Evolutionary conservation across 1,284 basidiomycete genomes (phyloP).

Genomic region (Fistulina hepatica): DNA sequence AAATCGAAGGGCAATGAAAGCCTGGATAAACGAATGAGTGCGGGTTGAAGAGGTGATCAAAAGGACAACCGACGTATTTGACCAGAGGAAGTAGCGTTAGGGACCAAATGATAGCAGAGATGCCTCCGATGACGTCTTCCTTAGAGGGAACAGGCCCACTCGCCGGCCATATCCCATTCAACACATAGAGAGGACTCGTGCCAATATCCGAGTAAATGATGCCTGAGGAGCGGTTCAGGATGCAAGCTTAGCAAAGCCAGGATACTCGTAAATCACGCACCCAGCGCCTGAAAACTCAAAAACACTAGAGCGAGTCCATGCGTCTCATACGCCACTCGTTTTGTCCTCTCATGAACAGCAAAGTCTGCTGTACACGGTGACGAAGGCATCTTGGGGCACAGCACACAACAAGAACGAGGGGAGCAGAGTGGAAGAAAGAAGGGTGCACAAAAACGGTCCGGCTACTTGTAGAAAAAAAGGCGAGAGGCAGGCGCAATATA

Average conservation of each 20-base stretch:
- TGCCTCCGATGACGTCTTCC: slow-evolving; percentile 52
- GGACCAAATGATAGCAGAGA: slow-evolving; percentile 55
- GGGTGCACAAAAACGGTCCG: too few relatives aligned
- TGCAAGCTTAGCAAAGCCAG: background rate
- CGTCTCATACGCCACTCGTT: background rate
- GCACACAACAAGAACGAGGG: too few relatives aligned
- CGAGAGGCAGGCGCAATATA: too few relatives aligned
- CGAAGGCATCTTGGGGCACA: too few relatives aligned
- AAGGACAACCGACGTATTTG: slow-evolving; percentile 46
- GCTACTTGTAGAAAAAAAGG: too few relatives aligned
- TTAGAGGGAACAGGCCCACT: slow-evolving; percentile 32
- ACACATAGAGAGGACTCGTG: slow-evolving; percentile 51
- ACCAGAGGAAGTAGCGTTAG: slow-evolving; percentile 49
- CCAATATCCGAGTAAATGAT: slow-evolving; percentile 62
- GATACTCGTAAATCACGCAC: slow-evolving; percentile 15
- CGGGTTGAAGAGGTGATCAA: background rate
- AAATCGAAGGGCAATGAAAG: slow-evolving; percentile 44
- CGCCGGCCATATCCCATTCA: slow-evolving; percentile 54
- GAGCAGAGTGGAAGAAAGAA: too few relatives aligned
- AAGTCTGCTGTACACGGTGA: too few relatives aligned
- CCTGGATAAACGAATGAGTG: slow-evolving; percentile 23
- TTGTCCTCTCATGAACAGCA: too few relatives aligned
- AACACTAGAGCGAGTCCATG: background rate
- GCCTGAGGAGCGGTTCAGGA: slow-evolving; percentile 24
- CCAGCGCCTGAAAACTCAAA: slow-evolving; percentile 20